phyloP scores from a whole-genome alignment of 768 basidiomycete species.

The Pleurotus giganteus region DNA sequence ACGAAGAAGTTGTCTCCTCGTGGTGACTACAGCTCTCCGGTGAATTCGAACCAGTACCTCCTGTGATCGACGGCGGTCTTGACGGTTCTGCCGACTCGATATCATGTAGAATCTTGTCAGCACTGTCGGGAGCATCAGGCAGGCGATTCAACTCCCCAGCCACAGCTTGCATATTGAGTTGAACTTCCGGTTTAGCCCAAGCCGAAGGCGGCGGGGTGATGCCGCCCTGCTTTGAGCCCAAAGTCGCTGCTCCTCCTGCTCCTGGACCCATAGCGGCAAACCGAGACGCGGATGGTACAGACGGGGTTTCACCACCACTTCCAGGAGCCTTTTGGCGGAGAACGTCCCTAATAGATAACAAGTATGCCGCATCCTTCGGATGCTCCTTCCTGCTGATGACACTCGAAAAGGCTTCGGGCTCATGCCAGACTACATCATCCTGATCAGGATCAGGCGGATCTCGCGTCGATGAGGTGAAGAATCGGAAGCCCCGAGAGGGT shows the following conservation, averaged over 20 bases:
- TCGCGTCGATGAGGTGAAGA: slow-evolving; percentile 41
- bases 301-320: slow-evolving; percentile 28
- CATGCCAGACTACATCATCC: slow-evolving; percentile 56
- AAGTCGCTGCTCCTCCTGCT: background rate
- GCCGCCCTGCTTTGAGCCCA: slow-evolving; percentile 13
- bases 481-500: slow-evolving; percentile 43
- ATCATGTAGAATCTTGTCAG: slow-evolving; percentile 46
- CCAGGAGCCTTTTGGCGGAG: slow-evolving; percentile 50
- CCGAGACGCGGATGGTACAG: slow-evolving; percentile 13
- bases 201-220: slow-evolving; percentile 35
- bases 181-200: slow-evolving; percentile 58
- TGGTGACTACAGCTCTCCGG: slow-evolving; percentile 27
- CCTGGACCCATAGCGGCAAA: background rate
- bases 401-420: slow-evolving; percentile 58
- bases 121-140: slow-evolving; percentile 33
- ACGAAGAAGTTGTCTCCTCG: slow-evolving; percentile 39
- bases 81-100: slow-evolving; percentile 30
- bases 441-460: slow-evolving; percentile 57
- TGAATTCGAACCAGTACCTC: background rate
- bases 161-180: slow-evolving; percentile 47
- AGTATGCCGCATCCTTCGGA: slow-evolving; percentile 54
- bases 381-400: slow-evolving; percentile 63
- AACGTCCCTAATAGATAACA: slow-evolving; percentile 61
- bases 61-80: slow-evolving; percentile 26
- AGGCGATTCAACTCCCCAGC: slow-evolving; percentile 45